Base-by-base conservation (phyloP, 371 early-diverging fungal species). In the Catenaria anguillulae region DNA sequence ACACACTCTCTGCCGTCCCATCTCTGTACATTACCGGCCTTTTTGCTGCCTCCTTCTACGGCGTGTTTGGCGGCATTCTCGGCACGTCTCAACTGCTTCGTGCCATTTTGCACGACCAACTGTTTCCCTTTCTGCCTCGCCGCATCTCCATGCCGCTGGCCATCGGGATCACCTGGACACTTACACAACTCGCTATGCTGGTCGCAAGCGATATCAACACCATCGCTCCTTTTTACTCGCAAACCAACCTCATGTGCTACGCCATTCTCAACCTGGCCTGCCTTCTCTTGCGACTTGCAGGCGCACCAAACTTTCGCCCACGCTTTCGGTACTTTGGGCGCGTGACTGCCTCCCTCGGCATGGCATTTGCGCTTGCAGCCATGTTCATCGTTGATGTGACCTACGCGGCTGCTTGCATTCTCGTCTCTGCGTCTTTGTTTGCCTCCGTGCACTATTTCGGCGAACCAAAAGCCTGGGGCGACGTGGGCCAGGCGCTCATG, bases 301-400 rank as follows among this genome's bases (percentile, higher is more conserved):
- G 78, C 0, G 80, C 83, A 6, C 81, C 80, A 52, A 84, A 84
- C 63, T 84, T 82, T 62, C 75, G 84, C 29, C 84, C 84, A 8
- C 74, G 70, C 2, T 84, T 84, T 67, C 72, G 70, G 33, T 83
- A 77, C 70, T 82, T 82, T 62, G 75, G 75, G 34, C 76, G 75
- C 62, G 75, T 73, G 73, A 81, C 83, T 0, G 84, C 82, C 19
- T 67, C 76, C 24, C 61, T 70, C 34, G 84, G 84, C 17, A 68
- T 77, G 55, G 55, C 75, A 12, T 67, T 77, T 3, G 74, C 74
- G 50, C 72, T 80, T 23, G 19, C 66, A 2, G 68, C 76, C 1
- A 82, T 80, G 76, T 60, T 76, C 4, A 67, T 73, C 60, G 81
- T 83, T n/a, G 74, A 79, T 61, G 64, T 67, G 19, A 62, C 69